Evolutionary conservation across 2,329 filamentous ascomycete species (phyloP).

Genomic region (Verticillium klebahnii): DNA sequence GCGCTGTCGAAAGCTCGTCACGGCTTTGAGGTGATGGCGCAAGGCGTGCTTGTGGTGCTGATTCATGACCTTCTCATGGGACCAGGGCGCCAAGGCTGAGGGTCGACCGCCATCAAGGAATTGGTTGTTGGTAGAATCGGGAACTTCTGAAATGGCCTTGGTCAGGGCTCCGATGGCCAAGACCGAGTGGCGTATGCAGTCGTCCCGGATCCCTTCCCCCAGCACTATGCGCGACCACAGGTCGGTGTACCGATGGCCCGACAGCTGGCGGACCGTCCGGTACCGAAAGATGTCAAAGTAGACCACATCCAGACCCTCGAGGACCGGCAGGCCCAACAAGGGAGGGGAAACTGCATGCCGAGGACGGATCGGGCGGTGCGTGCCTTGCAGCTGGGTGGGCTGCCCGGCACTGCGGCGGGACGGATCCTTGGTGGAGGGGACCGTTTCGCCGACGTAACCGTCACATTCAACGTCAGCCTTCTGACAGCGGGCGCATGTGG

Average conservation of each 20-base stretch:
- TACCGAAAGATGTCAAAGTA: constrained; percentile 8
- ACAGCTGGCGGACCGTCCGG: constrained; percentile 3
- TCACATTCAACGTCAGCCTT: constrained; percentile 12
- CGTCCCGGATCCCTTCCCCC: constrained; percentile 5
- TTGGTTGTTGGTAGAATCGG: neutral
- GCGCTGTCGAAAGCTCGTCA: constrained; percentile 4
- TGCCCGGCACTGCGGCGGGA: neutral
- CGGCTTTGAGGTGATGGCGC: constrained; percentile 5
- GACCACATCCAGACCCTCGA: constrained; percentile 2
- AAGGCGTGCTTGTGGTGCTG: constrained; percentile 5
- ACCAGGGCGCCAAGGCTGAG: neutral
- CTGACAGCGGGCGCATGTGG: constrained; percentile 15
- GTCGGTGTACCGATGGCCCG: constrained; percentile 4
- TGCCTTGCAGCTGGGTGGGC: neutral
- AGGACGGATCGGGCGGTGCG: neutral
- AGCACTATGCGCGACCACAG: constrained; percentile 7
- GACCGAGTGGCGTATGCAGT: constrained; percentile 6
- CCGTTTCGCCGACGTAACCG: constrained; percentile 6
- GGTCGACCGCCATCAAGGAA: neutral
- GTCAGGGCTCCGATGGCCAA: constrained; percentile 6
- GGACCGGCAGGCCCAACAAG: constrained; percentile 2
- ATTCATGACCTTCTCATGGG: neutral
- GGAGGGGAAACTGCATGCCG: neutral
- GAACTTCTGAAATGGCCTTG: neutral
- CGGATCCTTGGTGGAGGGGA: neutral